Percentiles rank a stretch among this genome's conserved stretches.
These are phyloP conservation scores for Aspergillus versicolor DNA, from an alignment of 2,329 filamentous ascomycete genomes.

Conservation along the genomic window DNA sequence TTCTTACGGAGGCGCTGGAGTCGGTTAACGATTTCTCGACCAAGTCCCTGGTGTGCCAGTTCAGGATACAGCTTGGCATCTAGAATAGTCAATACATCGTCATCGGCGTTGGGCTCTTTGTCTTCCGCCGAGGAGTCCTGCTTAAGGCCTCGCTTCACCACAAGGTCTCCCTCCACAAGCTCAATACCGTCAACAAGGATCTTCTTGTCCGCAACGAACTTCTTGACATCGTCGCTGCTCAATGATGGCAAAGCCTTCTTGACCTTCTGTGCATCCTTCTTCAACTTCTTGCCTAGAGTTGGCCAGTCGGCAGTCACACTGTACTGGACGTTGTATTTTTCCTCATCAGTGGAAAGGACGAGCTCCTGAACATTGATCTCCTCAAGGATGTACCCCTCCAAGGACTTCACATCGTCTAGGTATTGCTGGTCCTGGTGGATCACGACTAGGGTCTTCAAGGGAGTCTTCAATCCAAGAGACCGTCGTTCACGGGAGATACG, in stretches of 20 bases:
- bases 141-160: conserved; percentile 75
- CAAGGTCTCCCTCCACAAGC: conserved; percentile 77
- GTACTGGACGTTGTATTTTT: conserved; percentile 88
- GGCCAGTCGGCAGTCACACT: conserved; percentile 91
- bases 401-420: conserved; percentile 78
- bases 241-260: conserved; percentile 84
- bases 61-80: conserved; percentile 80
- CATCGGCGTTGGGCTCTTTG: conserved; percentile 83
- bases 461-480: conserved; percentile 83
- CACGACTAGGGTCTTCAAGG: conserved; percentile 83
- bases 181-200: conserved; percentile 84
- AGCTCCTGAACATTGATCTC: conserved; percentile 89
- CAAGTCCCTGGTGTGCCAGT: conserved; percentile 82
- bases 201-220: conserved; percentile 69
- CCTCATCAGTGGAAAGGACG: conserved; percentile 80
- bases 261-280: conserved; percentile 88
- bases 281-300: conserved; percentile 91
- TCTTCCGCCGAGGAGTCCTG: conserved; percentile 69
- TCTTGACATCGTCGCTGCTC: conserved; percentile 76
- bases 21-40: conserved; percentile 87
- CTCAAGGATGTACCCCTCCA: conserved; percentile 85
- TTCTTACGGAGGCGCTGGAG: conserved; percentile 93
- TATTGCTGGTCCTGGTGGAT: conserved; percentile 82
- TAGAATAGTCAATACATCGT: conserved; percentile 88
- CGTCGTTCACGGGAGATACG: conserved; percentile 83